Base-by-base conservation (phyloP, 495 filamentous ascomycete species). In the Aspergillus leporis region DNA sequence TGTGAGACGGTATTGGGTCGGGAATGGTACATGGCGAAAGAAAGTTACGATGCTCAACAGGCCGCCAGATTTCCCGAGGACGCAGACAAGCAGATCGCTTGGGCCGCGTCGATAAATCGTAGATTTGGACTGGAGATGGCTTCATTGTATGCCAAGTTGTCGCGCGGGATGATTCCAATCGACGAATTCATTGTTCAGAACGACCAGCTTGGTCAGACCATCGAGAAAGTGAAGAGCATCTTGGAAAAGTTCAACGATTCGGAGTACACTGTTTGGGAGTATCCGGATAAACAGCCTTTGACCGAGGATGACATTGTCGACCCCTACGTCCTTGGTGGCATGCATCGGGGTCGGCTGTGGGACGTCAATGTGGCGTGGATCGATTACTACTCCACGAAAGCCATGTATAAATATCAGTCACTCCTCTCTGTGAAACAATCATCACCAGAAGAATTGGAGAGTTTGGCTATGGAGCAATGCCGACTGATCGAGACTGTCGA, bases 91-190 rank as follows among this genome's bases (percentile, higher is more conserved):
- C 90, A 87, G 64, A 83, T 90, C 28, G 86, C 90, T 63, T 76
- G 83, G 4, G 79, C 81, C 13, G 79, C 85, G 48, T 84, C 89
- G 10, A 82, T 82, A 30, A 79, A 88, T 50, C 86, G 92, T 14
- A 79, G 93, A 30, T 83, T 94, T 40, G 90, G 89, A 3, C 82
- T 88, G 61, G 90, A 97, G 46, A 87, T 93, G 81, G 86, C 90
- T 7, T 79, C 88, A 3, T 76, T 96, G 2, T 93, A 91, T 61
- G 89, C 92, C 1, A 87, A 81, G 64, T 56, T 81, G 5, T 74
- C 76, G 23, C 85, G 83, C 22, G 83, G 82, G 16, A 85, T 86
- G 56, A 79, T 96, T 52, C 78, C 80, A 0, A 75, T 83, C 51
- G 83, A 87, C 13, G 78, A 89, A 5, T 96, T 96, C 61, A 66